phyloP scores from a whole-genome alignment of 805 yeast genomes.

The Saccharomycopsis schoenii region DNA sequence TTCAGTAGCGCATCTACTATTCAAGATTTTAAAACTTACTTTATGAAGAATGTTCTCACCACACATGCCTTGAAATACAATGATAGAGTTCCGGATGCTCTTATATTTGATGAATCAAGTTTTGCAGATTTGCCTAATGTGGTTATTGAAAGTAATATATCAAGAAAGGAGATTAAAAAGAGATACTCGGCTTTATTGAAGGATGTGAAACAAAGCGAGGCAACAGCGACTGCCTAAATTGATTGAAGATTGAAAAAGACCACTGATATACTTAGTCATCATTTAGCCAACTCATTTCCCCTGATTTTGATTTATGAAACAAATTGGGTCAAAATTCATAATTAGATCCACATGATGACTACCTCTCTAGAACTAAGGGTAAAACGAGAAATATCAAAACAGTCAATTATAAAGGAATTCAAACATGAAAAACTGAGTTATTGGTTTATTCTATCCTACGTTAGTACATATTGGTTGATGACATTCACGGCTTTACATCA shows the following conservation, averaged over 20 bases:
- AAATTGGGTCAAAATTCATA: no score
- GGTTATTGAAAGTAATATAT: slow-evolving; percentile 4
- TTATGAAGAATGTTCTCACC: slow-evolving; percentile 2
- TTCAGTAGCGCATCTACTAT: slow-evolving; percentile 11
- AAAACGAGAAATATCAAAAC: no score
- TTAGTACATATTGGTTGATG: no score
- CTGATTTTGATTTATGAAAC: no score
- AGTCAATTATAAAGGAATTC: no score
- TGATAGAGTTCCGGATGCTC: slow-evolving; percentile 16
- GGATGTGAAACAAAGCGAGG: slow-evolving; percentile 5
- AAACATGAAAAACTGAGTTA: no score
- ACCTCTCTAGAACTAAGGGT: no score
- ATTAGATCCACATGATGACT: no score
- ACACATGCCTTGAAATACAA: slow-evolving; percentile 2
- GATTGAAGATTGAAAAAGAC: background rate
- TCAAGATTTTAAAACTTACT: slow-evolving; percentile 5
- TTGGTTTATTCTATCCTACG: no score
- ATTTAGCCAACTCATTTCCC: no score
- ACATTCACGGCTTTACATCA: no score
- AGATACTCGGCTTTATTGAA: slow-evolving; percentile 9
- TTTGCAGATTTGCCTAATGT: slow-evolving; percentile 17
- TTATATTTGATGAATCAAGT: slow-evolving; percentile 8
- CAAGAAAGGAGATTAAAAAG: slow-evolving; percentile 7
- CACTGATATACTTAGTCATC: no score
- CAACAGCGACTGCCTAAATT: background rate